phyloP scores from a whole-genome alignment of 768 basidiomycete species.

The Leccinum pellstonianum region DNA sequence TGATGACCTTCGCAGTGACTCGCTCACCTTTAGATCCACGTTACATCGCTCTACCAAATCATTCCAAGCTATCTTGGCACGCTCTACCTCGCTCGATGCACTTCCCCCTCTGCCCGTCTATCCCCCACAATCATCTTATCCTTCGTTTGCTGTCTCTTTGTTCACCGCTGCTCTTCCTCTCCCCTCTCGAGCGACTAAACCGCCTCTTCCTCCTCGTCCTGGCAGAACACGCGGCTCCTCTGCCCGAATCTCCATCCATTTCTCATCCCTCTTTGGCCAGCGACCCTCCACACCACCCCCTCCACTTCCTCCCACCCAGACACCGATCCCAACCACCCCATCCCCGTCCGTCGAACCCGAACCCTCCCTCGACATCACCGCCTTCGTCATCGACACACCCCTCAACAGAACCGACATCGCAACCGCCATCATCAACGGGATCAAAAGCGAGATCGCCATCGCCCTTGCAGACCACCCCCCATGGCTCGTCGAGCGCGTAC shows the following conservation, averaged over 20 bases:
- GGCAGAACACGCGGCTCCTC: conserved; percentile 18
- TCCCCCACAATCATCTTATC: conserved; percentile 43
- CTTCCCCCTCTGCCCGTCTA: conserved; percentile 55
- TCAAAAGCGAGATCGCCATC: conserved; percentile 56
- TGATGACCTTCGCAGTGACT: conserved; percentile 30
- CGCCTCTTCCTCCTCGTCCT: conserved; percentile 44
- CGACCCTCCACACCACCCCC: conserved; percentile 33
- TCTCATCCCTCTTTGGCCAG: conserved; percentile 75
- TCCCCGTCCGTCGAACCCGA: conserved; percentile 32
- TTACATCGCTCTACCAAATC: conserved; percentile 40
- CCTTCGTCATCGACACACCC: conserved; percentile 54
- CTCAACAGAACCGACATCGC: conserved; percentile 55
- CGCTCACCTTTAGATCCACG: conserved; percentile 45
- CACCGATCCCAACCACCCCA: background rate
- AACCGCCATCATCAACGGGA: conserved; percentile 49
- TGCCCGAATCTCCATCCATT: conserved; percentile 66
- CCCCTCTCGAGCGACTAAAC: conserved; percentile 44
- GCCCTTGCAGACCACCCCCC: conserved; percentile 42
- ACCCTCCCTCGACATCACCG: conserved; percentile 52
- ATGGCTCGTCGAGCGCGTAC: conserved; percentile 64
- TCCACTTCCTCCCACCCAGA: conserved; percentile 25
- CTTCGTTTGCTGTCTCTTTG: conserved; percentile 45
- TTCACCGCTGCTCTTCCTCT: conserved; percentile 36
- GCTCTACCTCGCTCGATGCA: conserved; percentile 37
- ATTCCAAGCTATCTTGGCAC: conserved; percentile 40